Percentiles rank a stretch among this genome's conserved stretches.
These are phyloP conservation scores for Wallacemonas sp. DNA, from an alignment of 208 protist species.

Conservation along the genomic window DNA sequence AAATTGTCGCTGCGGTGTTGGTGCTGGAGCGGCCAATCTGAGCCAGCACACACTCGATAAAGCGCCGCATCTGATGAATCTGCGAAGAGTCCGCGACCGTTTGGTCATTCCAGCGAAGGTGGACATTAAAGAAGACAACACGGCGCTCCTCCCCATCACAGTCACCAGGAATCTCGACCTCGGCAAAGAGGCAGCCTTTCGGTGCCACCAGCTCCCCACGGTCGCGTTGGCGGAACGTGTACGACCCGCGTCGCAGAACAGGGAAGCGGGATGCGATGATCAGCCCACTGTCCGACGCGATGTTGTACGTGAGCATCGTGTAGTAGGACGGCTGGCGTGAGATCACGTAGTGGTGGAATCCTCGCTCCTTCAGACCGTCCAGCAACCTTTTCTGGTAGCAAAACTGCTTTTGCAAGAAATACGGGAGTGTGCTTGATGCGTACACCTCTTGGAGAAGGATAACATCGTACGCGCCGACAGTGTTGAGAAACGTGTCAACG, in stretches of 20 bases:
- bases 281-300: slow-evolving; percentile 85
- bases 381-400: slow-evolving; percentile 81
- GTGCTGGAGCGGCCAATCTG: slow-evolving; percentile 35
- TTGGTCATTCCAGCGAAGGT: slow-evolving; percentile 75
- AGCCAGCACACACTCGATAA: slow-evolving; percentile 64
- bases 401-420: slow-evolving; percentile 66
- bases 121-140: slow-evolving; percentile 85
- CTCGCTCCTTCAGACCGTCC: slow-evolving; percentile 68
- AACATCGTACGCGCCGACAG: slow-evolving; percentile 79
- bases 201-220: slow-evolving; percentile 38
- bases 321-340: slow-evolving; percentile 81
- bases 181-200: slow-evolving; percentile 85
- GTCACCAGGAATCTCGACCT: slow-evolving; percentile 66
- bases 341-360: slow-evolving; percentile 85
- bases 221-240: slow-evolving; percentile 74
- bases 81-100: slow-evolving; percentile 55
- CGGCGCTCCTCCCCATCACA: slow-evolving; percentile 27
- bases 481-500: slow-evolving; percentile 70
- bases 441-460: slow-evolving; percentile 89
- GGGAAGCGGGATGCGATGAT: slow-evolving; percentile 88
- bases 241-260: slow-evolving; percentile 77
- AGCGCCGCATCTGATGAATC: slow-evolving; percentile 74
- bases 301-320: slow-evolving; percentile 78
- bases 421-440: slow-evolving; percentile 73
- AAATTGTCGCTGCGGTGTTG: background rate